A percentile compares a stretch with the other conserved stretches of the same genome.
Conservation (phyloP, 805 yeast genomes). For the Teunomyces atbi region DNA sequence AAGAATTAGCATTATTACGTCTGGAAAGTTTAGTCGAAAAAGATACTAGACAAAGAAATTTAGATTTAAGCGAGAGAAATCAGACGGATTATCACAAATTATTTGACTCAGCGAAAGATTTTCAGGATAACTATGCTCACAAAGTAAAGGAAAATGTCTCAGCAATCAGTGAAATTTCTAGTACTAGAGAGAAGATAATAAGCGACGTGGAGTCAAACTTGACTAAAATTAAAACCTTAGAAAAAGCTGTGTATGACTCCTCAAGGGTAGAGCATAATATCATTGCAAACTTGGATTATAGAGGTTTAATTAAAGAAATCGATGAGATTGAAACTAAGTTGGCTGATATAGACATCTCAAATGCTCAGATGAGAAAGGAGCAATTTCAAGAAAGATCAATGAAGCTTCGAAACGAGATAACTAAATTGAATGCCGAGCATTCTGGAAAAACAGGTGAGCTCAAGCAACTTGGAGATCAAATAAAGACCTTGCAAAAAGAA, state of each 20-base stretch:
- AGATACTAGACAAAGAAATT: neutral
- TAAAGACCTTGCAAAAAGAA: slow-evolving; percentile 53
- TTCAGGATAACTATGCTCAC: slow-evolving; percentile 18
- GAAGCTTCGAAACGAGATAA: slow-evolving; percentile 48
- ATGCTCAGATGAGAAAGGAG: slow-evolving; percentile 61
- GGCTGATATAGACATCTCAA: slow-evolving; percentile 44
- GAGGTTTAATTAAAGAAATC: slow-evolving; percentile 43
- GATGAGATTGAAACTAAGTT: slow-evolving; percentile 39
- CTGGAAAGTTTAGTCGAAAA: neutral
- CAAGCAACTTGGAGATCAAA: slow-evolving; percentile 75
- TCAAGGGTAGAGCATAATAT: slow-evolving; percentile 54
- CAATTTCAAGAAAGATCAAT: slow-evolving; percentile 59
- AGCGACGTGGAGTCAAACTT: slow-evolving; percentile 23
- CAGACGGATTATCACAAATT: neutral
- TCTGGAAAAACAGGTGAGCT: slow-evolving; percentile 85
- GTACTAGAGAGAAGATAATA: slow-evolving; percentile 8
- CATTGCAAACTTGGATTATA: slow-evolving; percentile 60
- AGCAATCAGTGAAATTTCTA: neutral
- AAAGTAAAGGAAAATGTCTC: slow-evolving; percentile 23
- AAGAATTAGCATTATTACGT: slow-evolving; percentile 1
- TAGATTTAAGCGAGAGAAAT: neutral
- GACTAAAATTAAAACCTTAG: slow-evolving; percentile 18
- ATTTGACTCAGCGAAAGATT: slow-evolving; percentile 14
- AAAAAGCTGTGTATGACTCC: slow-evolving; percentile 25
- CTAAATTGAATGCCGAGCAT: slow-evolving; percentile 57